Conservation (phyloP, 495 filamentous ascomycete genomes). For the Glonium stellatum region DNA sequence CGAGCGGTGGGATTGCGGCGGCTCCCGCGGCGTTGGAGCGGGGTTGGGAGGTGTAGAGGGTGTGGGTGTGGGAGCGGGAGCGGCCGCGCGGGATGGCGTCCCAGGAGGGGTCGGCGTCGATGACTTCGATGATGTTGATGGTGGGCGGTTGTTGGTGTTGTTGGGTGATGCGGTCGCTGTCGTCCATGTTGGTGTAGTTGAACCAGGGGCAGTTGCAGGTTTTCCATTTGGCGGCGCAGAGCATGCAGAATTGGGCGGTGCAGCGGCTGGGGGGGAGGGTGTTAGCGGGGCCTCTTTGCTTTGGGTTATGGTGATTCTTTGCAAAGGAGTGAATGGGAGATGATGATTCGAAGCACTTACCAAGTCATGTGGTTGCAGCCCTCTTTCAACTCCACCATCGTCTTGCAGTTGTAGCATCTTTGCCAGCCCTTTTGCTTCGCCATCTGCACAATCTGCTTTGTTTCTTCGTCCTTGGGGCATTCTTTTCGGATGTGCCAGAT, state of each 20-base stretch:
- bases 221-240: conserved; percentile 73
- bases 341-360: conserved; percentile 39
- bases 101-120: background rate
- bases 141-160: conserved; percentile 20
- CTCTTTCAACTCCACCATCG: conserved; percentile 70
- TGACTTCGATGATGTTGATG: conserved; percentile 19
- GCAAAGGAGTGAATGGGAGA: conserved; percentile 4
- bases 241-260: conserved; percentile 75
- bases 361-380: conserved; percentile 85
- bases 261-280: conserved; percentile 49
- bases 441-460: conserved; percentile 55
- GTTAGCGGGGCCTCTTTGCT: background rate
- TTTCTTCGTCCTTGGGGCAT: conserved; percentile 67
- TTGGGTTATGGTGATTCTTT: conserved; percentile 12
- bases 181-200: conserved; percentile 55
- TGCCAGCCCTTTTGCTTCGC: conserved; percentile 70
- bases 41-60: background rate
- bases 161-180: conserved; percentile 46
- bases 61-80: background rate
- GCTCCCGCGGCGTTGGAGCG: too few species aligned
- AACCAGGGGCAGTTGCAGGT: conserved; percentile 76
- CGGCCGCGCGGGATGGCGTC: conserved; percentile 3
- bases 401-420: conserved; percentile 65
- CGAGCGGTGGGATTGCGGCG: conserved; percentile 3
- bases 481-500: conserved; percentile 61